Evolutionary conservation across 2,329 filamentous ascomycete genomes (phyloP).

Genomic region (Emergomyces pasteurianus): DNA sequence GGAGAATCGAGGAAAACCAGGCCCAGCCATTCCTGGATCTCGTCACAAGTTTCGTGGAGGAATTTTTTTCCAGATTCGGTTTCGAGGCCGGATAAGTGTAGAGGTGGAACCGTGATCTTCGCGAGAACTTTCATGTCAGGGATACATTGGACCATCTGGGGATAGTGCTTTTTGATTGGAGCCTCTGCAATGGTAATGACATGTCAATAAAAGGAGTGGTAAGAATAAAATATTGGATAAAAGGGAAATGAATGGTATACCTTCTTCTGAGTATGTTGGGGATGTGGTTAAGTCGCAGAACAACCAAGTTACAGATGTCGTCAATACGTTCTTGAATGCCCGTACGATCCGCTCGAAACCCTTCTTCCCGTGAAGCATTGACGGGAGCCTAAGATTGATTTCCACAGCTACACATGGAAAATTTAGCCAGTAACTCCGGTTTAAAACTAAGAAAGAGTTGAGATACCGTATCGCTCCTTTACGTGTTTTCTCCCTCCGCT

Average conservation of each 20-base stretch:
- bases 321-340: conserved; percentile 68
- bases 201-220: not conserved
- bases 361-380: conserved; percentile 74
- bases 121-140: conserved; percentile 15
- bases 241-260: conserved; percentile 24
- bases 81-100: conserved; percentile 19
- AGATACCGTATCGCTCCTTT: conserved; percentile 62
- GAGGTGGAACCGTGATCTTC: conserved; percentile 20
- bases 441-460: not conserved
- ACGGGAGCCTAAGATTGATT: conserved; percentile 57
- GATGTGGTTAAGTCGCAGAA: conserved; percentile 49
- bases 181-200: conserved; percentile 13
- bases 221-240: not conserved
- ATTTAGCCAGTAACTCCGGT: conserved; percentile 9
- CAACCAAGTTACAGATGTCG: conserved; percentile 59
- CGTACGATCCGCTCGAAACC: conserved; percentile 67
- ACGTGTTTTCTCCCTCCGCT: conserved; percentile 49
- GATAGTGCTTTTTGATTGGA: conserved; percentile 27
- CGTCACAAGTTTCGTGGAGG: conserved; percentile 49
- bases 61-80: conserved; percentile 21
- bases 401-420: conserved; percentile 50
- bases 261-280: conserved; percentile 22
- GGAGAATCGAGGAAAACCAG: conserved; percentile 38
- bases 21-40: conserved; percentile 52
- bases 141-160: conserved; percentile 23